Conservation (phyloP, 495 filamentous ascomycete species). For the Aspergillus funiculosus region DNA sequence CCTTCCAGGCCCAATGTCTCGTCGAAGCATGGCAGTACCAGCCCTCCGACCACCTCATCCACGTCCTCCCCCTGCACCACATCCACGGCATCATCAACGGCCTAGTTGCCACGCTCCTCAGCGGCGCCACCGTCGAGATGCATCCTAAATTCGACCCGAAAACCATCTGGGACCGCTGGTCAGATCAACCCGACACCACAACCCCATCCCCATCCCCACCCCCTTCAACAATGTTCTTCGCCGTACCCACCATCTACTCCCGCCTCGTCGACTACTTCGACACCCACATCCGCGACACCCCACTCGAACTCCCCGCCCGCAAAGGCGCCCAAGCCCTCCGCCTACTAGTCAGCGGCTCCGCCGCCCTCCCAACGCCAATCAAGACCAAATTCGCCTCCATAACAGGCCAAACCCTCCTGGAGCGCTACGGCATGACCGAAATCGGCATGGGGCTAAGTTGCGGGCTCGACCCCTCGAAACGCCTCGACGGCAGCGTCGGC, state of each 20-base stretch:
- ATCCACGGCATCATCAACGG: constrained; percentile 44
- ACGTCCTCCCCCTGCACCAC: constrained; percentile 43
- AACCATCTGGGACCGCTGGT: constrained; percentile 41
- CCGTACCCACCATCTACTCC: constrained; percentile 44
- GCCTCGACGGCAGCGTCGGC: constrained; percentile 43
- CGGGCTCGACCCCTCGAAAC: constrained; percentile 31
- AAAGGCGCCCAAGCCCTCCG: constrained; percentile 33
- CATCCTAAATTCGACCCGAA: constrained; percentile 41
- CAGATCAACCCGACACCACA: no score
- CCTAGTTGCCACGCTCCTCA: constrained; percentile 33
- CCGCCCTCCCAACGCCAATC: constrained; percentile 40
- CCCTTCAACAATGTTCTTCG: constrained; percentile 42
- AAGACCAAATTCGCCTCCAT: constrained; percentile 40
- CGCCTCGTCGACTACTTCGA: constrained; percentile 44
- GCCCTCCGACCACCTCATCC: constrained; percentile 36
- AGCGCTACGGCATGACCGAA: constrained; percentile 46
- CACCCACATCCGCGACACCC: constrained; percentile 36
- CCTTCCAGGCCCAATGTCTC: constrained; percentile 37
- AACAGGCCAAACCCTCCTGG: constrained; percentile 37
- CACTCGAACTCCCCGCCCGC: constrained; percentile 27
- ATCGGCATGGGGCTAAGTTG: constrained; percentile 46
- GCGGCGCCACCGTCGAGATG: constrained; percentile 41
- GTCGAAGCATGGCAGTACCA: constrained; percentile 35
- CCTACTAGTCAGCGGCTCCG: constrained; percentile 39
- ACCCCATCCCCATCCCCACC: no score